Percentiles rank a stretch among this genome's conserved stretches.
These are phyloP conservation scores for Fusarium nematophilum DNA, from an alignment of 2,329 filamentous ascomycete genomes.

Conservation along the genomic window DNA sequence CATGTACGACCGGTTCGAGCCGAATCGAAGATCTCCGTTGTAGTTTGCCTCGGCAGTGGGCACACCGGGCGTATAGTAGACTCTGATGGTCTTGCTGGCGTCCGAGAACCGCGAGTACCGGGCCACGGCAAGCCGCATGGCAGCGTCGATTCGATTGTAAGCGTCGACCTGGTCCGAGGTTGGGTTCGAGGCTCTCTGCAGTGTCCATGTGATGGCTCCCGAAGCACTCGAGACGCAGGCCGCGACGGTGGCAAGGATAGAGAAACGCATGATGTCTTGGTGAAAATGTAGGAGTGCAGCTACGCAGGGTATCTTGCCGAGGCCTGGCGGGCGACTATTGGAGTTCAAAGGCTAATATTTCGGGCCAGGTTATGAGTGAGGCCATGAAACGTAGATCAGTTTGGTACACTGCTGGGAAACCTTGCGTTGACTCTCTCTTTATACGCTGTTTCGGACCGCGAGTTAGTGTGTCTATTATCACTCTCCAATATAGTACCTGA, in stretches of 20 bases:
- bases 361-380: no score
- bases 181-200: constrained; percentile 54
- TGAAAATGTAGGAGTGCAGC: no score
- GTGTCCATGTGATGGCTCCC: constrained; percentile 52
- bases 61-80: constrained; percentile 57
- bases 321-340: no score
- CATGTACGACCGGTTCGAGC: constrained; percentile 58
- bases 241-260: constrained; percentile 43
- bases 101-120: constrained; percentile 52
- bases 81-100: constrained; percentile 53
- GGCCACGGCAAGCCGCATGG: constrained; percentile 54
- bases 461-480: no score
- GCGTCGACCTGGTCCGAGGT: constrained; percentile 56
- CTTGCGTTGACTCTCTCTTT: no score
- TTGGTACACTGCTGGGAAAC: no score
- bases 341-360: no score
- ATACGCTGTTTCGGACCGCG: constrained; percentile 4
- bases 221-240: constrained; percentile 48
- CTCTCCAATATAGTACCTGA: not conserved
- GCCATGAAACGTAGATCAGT: no score
- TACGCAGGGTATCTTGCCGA: no score
- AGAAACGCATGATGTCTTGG: constrained; percentile 48
- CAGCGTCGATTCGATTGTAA: constrained; percentile 56
- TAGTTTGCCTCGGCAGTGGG: constrained; percentile 59
- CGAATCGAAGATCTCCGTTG: constrained; percentile 60